phyloP scores from a whole-genome alignment of 176 grass and related monocot genomes.

The Cymbopogon citratus region DNA sequence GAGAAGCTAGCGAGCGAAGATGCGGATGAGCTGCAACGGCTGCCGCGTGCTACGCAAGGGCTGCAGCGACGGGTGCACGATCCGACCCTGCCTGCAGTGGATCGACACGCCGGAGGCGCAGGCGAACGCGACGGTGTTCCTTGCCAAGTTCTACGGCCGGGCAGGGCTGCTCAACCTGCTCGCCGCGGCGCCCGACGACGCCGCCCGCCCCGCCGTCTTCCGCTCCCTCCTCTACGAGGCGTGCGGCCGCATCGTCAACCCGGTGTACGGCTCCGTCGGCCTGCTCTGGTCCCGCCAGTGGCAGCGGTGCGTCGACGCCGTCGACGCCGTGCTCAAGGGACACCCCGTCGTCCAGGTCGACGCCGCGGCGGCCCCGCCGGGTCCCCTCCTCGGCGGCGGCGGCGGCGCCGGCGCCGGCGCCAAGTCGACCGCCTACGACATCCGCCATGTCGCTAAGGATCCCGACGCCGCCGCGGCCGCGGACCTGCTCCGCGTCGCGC shows the following conservation, averaged over 20 bases:
- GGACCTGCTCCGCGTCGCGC: constrained; percentile 28
- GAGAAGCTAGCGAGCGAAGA: too few relatives aligned
- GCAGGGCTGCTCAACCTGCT: constrained; percentile 65
- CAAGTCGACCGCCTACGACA: constrained; percentile 8
- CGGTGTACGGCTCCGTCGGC: constrained; percentile 58
- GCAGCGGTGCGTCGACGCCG: constrained; percentile 48
- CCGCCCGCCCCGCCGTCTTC: constrained; percentile 39
- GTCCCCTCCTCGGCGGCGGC: background rate
- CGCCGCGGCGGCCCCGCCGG: constrained; percentile 13
- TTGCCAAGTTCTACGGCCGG: constrained; percentile 79
- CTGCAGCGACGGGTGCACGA: constrained; percentile 54
- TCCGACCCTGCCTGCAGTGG: constrained; percentile 65
- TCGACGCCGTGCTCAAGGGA: constrained; percentile 60
- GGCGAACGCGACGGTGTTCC: constrained; percentile 71
- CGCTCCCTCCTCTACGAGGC: constrained; percentile 54
- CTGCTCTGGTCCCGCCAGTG: constrained; percentile 59
- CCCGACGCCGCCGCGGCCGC: background rate
- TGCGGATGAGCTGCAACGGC: constrained; percentile 73
- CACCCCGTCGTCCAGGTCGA: constrained; percentile 39
- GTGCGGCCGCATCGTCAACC: constrained; percentile 58
- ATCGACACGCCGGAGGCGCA: constrained; percentile 51
- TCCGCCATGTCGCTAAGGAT: constrained; percentile 49
- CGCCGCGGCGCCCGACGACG: constrained; percentile 29
- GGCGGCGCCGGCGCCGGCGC: background rate
- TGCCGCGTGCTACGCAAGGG: constrained; percentile 66